Evolutionary conservation across 768 basidiomycete genomes (phyloP).

Genomic region (Trametes elegans): DNA sequence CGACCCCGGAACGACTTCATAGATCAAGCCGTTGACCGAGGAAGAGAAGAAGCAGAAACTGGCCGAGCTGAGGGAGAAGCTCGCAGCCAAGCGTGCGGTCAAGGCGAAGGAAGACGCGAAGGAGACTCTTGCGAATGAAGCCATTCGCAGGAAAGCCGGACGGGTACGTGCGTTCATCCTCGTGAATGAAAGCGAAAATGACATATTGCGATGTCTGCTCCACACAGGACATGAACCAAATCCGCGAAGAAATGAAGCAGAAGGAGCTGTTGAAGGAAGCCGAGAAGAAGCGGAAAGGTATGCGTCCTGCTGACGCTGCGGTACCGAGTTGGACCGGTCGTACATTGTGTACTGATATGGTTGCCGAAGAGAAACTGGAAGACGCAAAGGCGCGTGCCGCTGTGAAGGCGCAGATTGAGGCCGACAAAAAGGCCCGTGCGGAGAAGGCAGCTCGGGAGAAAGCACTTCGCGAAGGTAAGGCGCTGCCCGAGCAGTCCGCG

Average conservation of each 20-base stretch:
- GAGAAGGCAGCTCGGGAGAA: conserved; percentile 90
- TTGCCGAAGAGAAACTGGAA: conserved; percentile 74
- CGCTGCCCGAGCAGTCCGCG: conserved; percentile 35
- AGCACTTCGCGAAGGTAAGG: conserved; percentile 78
- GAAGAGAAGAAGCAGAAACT: conserved; percentile 87
- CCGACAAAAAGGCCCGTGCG: conserved; percentile 85
- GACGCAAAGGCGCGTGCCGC: conserved; percentile 85
- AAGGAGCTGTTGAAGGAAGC: conserved; percentile 86
- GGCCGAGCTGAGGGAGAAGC: conserved; percentile 72
- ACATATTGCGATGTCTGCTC: too few species aligned
- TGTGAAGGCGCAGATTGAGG: conserved; percentile 92
- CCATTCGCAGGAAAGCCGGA: conserved; percentile 80
- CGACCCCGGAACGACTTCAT: neutral
- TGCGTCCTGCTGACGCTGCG: conserved; percentile 3
- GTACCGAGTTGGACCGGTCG: neutral
- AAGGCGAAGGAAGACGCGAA: conserved; percentile 74
- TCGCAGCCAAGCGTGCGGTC: conserved; percentile 73
- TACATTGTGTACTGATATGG: neutral
- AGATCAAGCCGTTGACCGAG: conserved; percentile 94
- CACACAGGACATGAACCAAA: conserved; percentile 62
- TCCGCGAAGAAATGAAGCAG: conserved; percentile 72
- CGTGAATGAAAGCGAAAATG: too few species aligned
- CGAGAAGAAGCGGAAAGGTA: conserved; percentile 77
- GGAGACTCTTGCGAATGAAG: conserved; percentile 72
- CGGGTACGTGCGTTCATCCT: conserved; percentile 64